A percentile compares a stretch with the other conserved stretches of the same genome.
phyloP scores from a whole-genome alignment of 495 filamentous ascomycete species.

The Aspergillus avenaceus region DNA sequence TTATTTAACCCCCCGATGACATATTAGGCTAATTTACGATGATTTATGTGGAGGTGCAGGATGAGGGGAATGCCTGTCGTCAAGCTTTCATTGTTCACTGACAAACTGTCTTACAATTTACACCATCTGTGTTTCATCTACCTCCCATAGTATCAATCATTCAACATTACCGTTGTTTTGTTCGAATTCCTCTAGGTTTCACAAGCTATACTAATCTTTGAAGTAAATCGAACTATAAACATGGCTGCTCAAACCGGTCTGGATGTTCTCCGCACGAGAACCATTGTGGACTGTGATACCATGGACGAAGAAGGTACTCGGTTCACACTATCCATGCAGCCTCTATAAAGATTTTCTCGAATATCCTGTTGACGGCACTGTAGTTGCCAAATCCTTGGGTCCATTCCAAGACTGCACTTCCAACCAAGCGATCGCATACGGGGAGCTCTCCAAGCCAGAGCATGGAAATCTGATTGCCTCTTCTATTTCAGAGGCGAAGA shows the following conservation, averaged over 20 bases:
- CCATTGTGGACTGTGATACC: constrained; percentile 57
- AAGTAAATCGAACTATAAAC: constrained; percentile 3
- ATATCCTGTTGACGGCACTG: background rate
- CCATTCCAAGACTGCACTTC: constrained; percentile 66
- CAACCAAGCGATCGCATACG: constrained; percentile 62
- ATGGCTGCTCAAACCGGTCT: constrained; percentile 24
- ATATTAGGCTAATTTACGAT: background rate
- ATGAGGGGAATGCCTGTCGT: background rate
- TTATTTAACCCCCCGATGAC: background rate
- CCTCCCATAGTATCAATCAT: background rate
- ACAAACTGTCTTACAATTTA: background rate
- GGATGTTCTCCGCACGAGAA: constrained; percentile 42
- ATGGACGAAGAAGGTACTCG: constrained; percentile 50
- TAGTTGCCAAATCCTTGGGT: constrained; percentile 52
- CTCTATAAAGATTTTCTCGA: background rate
- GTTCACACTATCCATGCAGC: background rate
- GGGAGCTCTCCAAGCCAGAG: constrained; percentile 51
- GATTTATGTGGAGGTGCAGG: background rate
- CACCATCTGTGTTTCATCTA: background rate
- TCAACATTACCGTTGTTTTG: background rate
- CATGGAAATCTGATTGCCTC: constrained; percentile 41
- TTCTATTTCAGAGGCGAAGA: constrained; percentile 38
- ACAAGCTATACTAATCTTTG: too few species aligned
- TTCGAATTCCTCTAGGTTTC: too few species aligned
- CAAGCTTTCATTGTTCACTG: background rate